These are phyloP conservation scores for Flaveria floridana DNA, from an alignment of 140 eudicot genomes.

Conservation along the genomic window DNA sequence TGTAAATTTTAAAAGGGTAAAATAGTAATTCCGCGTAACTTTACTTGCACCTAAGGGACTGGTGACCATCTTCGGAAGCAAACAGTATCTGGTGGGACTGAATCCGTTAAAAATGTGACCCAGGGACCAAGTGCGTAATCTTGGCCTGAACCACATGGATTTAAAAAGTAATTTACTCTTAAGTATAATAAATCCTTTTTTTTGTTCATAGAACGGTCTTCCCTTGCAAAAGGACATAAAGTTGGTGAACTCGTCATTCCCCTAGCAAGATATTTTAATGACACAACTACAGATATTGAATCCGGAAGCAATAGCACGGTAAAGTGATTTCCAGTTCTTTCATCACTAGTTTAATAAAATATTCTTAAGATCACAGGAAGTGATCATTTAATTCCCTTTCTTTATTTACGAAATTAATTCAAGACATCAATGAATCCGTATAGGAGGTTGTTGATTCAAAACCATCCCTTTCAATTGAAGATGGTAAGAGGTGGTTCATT, in stretches of 20 bases:
- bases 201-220: slow-evolving; percentile 54
- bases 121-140: too few relatives aligned
- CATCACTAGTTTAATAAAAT: not conserved
- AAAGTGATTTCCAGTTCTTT: slow-evolving; percentile 23
- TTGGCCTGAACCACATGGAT: too few relatives aligned
- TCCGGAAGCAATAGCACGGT: slow-evolving; percentile 46
- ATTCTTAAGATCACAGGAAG: not conserved
- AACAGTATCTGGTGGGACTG: too few relatives aligned
- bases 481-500: slow-evolving; percentile 28
- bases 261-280: slow-evolving; percentile 70
- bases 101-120: too few relatives aligned
- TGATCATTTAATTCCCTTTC: not conserved
- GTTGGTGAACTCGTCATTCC: slow-evolving; percentile 89
- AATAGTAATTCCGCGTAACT: too few relatives aligned
- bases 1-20: too few relatives aligned
- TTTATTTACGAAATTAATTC: not conserved
- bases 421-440: not conserved
- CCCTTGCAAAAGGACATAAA: slow-evolving; percentile 73
- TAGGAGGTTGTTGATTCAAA: slow-evolving; percentile 42
- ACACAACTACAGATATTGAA: slow-evolving; percentile 54
- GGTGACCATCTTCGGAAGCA: too few relatives aligned
- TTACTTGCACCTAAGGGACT: too few relatives aligned
- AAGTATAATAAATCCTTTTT: not conserved
- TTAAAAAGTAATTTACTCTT: too few relatives aligned
- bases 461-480: slow-evolving; percentile 32